Base-by-base conservation (phyloP, 352 stramenopile species). In the Pythium phragmitis region DNA sequence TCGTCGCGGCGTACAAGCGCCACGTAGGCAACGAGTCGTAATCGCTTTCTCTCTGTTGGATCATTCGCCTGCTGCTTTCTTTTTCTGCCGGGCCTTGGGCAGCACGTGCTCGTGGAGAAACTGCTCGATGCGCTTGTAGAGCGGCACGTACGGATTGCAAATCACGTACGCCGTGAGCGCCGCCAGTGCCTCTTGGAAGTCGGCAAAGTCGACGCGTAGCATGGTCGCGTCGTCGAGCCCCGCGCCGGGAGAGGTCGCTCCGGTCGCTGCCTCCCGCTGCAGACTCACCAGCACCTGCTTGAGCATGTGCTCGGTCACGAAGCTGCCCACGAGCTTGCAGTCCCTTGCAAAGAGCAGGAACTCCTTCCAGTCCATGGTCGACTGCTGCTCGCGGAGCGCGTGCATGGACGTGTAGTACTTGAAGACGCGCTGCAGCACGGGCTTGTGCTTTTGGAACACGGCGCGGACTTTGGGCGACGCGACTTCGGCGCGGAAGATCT, bases 331-430 rank as follows among this genome's bases (percentile, higher is more conserved):
- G 21, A 92, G 67, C 39, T 89, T 94, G 67, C 83, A 94, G 59
- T 92, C 85, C 26, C 81, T 77, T 1, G 78, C 77, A 49, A 92
- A 75, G 36, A 90, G 71, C 19, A 73, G 58, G 19, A 94, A 83
- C 33, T 87, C 77, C 30, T 75, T 68, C 34, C 91, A 62, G 3
- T 73, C 71, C 34, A 94, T 76, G n/a, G 85, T 91, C 41, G 82
- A 91, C 58, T 89, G 82, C 55, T 87, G 75, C 69, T 91, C 81
- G 30, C 81, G 85, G 34, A 89, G 66, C 16, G 76, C 73, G 52
- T 92, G 76, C 82, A 94, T 91, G 17, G 79, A 88, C 30, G 83
- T 73, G 62, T 92, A 94, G 64, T 94, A 94, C 8, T 81, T 79
- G 51, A 94, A 94, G 30, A 91, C 68, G n/a, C 75, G 70, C 60